A percentile compares a stretch with the other conserved stretches of the same genome.
phyloP scores from a whole-genome alignment of 192 early-diverging fungal genomes.

The Coemansia pectinata region DNA sequence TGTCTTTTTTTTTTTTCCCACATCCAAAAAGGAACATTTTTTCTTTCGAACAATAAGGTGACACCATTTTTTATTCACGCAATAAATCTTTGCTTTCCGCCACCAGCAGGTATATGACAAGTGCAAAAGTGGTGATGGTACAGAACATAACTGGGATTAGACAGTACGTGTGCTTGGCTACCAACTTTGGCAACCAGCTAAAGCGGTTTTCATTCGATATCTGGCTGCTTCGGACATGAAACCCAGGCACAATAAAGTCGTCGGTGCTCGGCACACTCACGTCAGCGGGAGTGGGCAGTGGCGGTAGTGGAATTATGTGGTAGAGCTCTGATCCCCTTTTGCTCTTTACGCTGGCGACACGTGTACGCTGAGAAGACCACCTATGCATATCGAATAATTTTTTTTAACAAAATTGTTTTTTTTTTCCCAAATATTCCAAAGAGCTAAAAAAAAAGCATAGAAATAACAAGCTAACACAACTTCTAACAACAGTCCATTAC shows the following conservation, averaged over 20 bases:
- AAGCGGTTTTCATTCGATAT: not conserved
- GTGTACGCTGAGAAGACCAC: slow-evolving; percentile 1
- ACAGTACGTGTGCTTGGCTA: not conserved
- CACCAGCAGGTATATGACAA: not conserved
- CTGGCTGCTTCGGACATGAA: not conserved
- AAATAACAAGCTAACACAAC: not conserved
- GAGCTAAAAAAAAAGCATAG: not conserved
- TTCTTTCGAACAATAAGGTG: not conserved
- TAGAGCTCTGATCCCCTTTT: not conserved
- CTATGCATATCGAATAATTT: not conserved
- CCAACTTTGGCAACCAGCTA: not conserved
- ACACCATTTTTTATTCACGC: not conserved
- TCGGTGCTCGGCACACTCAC: not conserved
- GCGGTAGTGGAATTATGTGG: not conserved
- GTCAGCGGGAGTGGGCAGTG: not conserved
- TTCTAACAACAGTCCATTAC: not conserved
- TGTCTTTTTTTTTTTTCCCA: not conserved
- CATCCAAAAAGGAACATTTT: not conserved
- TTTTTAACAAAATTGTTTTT: too few relatives aligned
- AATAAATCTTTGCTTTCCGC: not conserved
- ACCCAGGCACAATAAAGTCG: not conserved
- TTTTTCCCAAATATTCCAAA: not conserved
- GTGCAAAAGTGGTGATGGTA: not conserved
- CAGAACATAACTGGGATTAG: not conserved
- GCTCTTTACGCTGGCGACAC: not conserved